Percentiles rank a stretch among this genome's conserved stretches.
These are phyloP conservation scores for Gossypium mustelinum DNA, from an alignment of 345 rosid species.

Conservation along the genomic window DNA sequence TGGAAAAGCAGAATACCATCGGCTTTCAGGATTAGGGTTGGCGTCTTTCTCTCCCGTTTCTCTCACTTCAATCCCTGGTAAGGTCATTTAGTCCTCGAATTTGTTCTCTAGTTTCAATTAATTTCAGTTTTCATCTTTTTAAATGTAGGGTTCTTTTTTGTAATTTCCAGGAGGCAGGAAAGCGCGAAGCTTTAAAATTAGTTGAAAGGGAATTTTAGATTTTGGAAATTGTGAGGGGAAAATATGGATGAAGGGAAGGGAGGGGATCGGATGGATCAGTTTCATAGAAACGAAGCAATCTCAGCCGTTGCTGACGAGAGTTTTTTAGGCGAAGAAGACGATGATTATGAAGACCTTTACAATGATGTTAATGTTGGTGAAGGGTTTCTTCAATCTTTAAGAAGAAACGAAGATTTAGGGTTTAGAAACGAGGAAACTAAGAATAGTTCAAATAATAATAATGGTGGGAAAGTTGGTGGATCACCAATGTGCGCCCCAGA, in stretches of 20 bases:
- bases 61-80: not conserved
- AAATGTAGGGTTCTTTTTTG: not conserved
- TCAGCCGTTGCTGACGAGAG: constrained; percentile 9
- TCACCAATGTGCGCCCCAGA: not conserved
- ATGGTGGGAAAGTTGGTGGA: constrained; percentile 2
- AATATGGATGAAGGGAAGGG: constrained; percentile 11
- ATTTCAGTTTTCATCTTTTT: not conserved
- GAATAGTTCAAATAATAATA: not conserved
- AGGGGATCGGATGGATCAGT: constrained; percentile 4
- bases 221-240: not conserved
- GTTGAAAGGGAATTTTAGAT: not conserved
- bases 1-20: not conserved
- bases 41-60: not conserved
- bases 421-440: constrained; percentile 4
- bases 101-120: not conserved
- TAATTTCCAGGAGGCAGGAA: not conserved
- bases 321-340: constrained; percentile 11
- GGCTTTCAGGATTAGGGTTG: not conserved
- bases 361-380: constrained; percentile 14
- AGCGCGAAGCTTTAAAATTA: not conserved
- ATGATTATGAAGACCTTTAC: constrained; percentile 14
- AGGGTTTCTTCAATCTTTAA: constrained; percentile 10
- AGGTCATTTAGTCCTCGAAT: not conserved
- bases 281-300: constrained; percentile 10
- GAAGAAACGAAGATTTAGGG: constrained; percentile 3